A percentile compares a stretch with the other conserved stretches of the same genome.
phyloP scores from a whole-genome alignment of 306 rosid genomes.

The Oxytropis ochrocephala region DNA sequence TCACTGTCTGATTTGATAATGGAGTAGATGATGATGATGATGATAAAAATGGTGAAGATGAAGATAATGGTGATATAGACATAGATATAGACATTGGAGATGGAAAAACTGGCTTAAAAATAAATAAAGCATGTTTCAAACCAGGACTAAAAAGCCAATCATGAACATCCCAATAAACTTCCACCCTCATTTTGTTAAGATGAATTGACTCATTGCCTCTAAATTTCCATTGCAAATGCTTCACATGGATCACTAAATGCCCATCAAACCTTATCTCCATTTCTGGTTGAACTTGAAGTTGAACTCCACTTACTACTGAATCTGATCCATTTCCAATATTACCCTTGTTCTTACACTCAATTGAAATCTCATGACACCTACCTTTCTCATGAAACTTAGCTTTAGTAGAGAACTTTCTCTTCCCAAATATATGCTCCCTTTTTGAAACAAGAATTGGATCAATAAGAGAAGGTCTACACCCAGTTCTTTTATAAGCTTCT shows the following conservation, averaged over 20 bases:
- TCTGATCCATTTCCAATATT: neutral
- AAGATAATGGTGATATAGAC: conserved; percentile 19
- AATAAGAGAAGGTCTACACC: conserved; percentile 67
- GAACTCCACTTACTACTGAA: conserved; percentile 11
- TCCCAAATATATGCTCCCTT: conserved; percentile 74
- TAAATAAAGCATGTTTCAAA: conserved; percentile 68
- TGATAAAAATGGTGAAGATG: conserved; percentile 22
- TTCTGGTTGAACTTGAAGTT: conserved; percentile 50
- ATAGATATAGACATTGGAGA: conserved; percentile 19
- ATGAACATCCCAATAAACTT: conserved; percentile 92
- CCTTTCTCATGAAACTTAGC: conserved; percentile 72
- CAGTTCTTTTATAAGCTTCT: conserved; percentile 67
- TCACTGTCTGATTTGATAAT: conserved; percentile 24
- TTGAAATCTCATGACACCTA: conserved; percentile 60
- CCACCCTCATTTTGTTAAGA: conserved; percentile 54
- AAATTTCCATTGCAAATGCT: conserved; percentile 92
- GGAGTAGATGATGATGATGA: conserved; percentile 25
- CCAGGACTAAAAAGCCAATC: conserved; percentile 88
- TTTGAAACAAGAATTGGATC: conserved; percentile 73
- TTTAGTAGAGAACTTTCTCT: conserved; percentile 62
- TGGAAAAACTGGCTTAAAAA: conserved; percentile 57
- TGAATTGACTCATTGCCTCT: conserved; percentile 71
- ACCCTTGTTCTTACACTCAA: conserved; percentile 51
- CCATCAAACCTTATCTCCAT: conserved; percentile 86
- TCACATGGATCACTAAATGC: conserved; percentile 56